These are phyloP conservation scores for Neopestalotiopsis rosae DNA, from an alignment of 2,329 filamentous ascomycete genomes.

Conservation along the genomic window DNA sequence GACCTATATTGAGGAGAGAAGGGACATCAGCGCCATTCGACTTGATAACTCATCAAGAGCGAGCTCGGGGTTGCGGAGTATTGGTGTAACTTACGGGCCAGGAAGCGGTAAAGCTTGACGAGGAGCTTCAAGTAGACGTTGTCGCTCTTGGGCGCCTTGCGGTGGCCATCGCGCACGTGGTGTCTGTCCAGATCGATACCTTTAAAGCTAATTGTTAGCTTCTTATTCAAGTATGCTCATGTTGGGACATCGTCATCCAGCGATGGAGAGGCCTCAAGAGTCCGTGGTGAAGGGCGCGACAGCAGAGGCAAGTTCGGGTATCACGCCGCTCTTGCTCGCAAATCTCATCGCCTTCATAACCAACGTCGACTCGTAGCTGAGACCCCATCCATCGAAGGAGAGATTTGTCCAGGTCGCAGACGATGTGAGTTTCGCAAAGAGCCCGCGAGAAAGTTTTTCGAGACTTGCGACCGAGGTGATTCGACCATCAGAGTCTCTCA, in stretches of 20 bases:
- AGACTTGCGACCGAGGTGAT: neutral
- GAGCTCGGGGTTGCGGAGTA: neutral
- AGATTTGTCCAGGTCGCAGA: conserved; percentile 19
- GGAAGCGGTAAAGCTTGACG: conserved; percentile 98
- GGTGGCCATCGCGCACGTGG: conserved; percentile 77
- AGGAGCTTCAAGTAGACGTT: conserved; percentile 97
- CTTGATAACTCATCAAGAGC: neutral
- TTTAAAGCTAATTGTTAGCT: conserved; percentile 66
- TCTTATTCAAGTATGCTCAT: conserved; percentile 69
- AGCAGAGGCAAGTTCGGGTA: neutral
- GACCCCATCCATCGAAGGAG: conserved; percentile 23
- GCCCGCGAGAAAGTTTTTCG: neutral
- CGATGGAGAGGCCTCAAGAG: conserved; percentile 15
- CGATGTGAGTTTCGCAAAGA: conserved; percentile 10
- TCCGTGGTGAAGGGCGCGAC: neutral
- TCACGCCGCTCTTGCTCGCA: neutral
- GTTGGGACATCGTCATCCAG: conserved; percentile 28
- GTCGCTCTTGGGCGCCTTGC: conserved; percentile 96
- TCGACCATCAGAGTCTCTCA: neutral
- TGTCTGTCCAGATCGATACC: conserved; percentile 76
- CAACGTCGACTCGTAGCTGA: neutral
- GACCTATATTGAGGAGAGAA: conserved; percentile 60
- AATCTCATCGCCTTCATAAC: neutral
- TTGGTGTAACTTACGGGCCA: conserved; percentile 73
- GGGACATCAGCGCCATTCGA: neutral